Conservation (phyloP, 805 yeast genomes). For the Yarrowia yakushimensis region DNA sequence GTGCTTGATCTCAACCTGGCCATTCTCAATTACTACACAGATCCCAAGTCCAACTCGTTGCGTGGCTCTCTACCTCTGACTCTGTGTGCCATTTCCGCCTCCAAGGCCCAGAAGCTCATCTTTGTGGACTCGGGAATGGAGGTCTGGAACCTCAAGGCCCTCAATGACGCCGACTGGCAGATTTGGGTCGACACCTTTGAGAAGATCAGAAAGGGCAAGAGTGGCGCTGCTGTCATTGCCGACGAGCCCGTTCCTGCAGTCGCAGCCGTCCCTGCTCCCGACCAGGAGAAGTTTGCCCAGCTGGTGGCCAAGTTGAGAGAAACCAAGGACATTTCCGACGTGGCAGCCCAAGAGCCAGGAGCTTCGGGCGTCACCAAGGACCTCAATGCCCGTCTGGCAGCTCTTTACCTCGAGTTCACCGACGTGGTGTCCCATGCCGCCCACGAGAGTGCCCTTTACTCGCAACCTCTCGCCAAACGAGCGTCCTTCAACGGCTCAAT, state of each 20-base stretch:
- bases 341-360: conserved; percentile 2
- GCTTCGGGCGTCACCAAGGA: conserved; percentile 2
- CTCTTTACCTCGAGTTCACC: conserved; percentile 12
- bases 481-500: conserved; percentile 28
- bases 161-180: conserved; percentile 60
- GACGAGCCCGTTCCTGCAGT: background rate
- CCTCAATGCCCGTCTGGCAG: background rate
- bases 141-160: conserved; percentile 81
- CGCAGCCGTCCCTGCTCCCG: background rate
- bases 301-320: conserved; percentile 17
- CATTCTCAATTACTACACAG: conserved; percentile 73
- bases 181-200: conserved; percentile 83
- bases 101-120: conserved; percentile 60
- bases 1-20: conserved; percentile 78
- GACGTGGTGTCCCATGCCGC: background rate
- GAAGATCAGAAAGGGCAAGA: conserved; percentile 32
- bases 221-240: background rate
- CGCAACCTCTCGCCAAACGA: conserved; percentile 22
- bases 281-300: conserved; percentile 5
- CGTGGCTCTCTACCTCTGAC: conserved; percentile 91
- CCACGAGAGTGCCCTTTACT: conserved; percentile 4
- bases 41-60: conserved; percentile 64
- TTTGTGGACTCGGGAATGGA: conserved; percentile 93
- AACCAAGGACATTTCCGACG: conserved; percentile 19
- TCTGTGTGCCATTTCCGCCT: conserved; percentile 78